Percentiles rank a stretch among this genome's conserved stretches.
phyloP scores from a whole-genome alignment of 192 early-diverging fungal species.

The Coemansia sp. region DNA sequence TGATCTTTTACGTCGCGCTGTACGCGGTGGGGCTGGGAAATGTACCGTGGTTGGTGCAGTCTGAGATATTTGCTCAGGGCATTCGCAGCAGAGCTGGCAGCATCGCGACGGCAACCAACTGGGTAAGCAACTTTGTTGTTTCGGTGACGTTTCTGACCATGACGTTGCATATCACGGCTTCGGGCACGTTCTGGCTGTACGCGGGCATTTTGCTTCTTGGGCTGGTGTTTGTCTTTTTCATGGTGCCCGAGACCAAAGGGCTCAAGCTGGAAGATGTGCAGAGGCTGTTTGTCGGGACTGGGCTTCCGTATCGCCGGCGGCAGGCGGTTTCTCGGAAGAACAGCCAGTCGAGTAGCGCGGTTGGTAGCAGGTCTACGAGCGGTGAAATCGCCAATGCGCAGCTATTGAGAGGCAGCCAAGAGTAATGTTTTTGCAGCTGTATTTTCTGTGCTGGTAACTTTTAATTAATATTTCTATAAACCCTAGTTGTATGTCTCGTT shows the following conservation, averaged over 20 bases:
- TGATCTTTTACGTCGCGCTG: constrained; percentile 52
- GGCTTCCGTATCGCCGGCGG: constrained; percentile 17
- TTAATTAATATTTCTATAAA: too few relatives aligned
- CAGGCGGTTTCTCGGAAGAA: not conserved
- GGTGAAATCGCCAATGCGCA: not conserved
- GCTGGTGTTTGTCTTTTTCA: constrained; percentile 32
- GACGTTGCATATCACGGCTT: constrained; percentile 52
- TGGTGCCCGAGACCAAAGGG: constrained; percentile 54
- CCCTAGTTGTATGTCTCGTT: too few relatives aligned
- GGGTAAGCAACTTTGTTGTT: constrained; percentile 49
- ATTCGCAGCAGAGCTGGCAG: constrained; percentile 54
- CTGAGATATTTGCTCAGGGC: constrained; percentile 52
- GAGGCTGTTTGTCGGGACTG: constrained; percentile 29
- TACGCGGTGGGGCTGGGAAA: constrained; percentile 53
- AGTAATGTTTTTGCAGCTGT: not conserved
- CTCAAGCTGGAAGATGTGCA: constrained; percentile 53
- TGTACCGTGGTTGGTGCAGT: constrained; percentile 53
- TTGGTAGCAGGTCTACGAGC: not conserved
- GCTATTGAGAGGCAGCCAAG: not conserved
- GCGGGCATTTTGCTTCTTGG: constrained; percentile 43
- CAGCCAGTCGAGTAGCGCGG: not conserved
- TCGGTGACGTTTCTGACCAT: constrained; percentile 53
- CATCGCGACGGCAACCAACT: constrained; percentile 51
- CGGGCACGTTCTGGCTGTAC: constrained; percentile 55
- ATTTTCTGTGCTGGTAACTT: too few relatives aligned